These are phyloP conservation scores for Scheffersomyces insectosa DNA, from an alignment of 1,139 yeast species.

Conservation along the genomic window DNA sequence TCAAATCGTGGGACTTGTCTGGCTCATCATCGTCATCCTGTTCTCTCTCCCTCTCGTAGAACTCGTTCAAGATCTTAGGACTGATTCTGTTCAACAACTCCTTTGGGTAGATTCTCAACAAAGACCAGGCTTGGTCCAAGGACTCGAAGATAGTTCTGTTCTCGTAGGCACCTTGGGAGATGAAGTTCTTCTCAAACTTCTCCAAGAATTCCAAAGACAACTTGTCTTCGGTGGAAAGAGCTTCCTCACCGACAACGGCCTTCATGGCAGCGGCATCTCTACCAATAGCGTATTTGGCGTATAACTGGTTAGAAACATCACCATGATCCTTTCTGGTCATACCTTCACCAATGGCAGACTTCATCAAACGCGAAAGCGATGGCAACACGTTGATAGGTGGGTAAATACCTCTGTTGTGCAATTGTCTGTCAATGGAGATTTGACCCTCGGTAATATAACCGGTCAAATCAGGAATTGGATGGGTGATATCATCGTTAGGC, in stretches of 20 bases:
- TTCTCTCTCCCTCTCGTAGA: constrained; percentile 83
- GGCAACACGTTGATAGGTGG: constrained; percentile 99
- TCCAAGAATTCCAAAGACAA: constrained; percentile 95
- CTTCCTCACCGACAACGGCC: constrained; percentile 99
- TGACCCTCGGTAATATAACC: constrained; percentile 99
- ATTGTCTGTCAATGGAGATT: constrained; percentile 94
- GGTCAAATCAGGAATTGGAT: constrained; percentile 99
- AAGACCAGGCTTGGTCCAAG: constrained; percentile 96
- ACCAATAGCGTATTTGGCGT: constrained; percentile 99
- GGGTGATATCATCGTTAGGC: constrained; percentile 99
- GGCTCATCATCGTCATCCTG: constrained; percentile 50
- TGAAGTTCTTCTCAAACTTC: constrained; percentile 93
- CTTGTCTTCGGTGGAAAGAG: constrained; percentile 95
- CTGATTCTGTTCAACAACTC: constrained; percentile 98
- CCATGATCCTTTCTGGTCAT: constrained; percentile 99
- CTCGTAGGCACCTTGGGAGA: constrained; percentile 95
- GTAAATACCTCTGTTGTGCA: constrained; percentile 92
- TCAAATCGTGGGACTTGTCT: constrained; percentile 35
- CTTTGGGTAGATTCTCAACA: constrained; percentile 97
- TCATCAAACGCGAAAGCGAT: constrained; percentile 96
- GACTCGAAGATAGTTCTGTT: constrained; percentile 92
- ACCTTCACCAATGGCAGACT: constrained; percentile 99
- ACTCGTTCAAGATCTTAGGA: constrained; percentile 93
- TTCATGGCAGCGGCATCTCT: constrained; percentile 99
- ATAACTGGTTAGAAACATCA: constrained; percentile 97